Percentiles rank a stretch among this genome's conserved stretches.
Evolutionary conservation across 1,284 basidiomycete genomes (phyloP).

Genomic region (Tilletia indica): DNA sequence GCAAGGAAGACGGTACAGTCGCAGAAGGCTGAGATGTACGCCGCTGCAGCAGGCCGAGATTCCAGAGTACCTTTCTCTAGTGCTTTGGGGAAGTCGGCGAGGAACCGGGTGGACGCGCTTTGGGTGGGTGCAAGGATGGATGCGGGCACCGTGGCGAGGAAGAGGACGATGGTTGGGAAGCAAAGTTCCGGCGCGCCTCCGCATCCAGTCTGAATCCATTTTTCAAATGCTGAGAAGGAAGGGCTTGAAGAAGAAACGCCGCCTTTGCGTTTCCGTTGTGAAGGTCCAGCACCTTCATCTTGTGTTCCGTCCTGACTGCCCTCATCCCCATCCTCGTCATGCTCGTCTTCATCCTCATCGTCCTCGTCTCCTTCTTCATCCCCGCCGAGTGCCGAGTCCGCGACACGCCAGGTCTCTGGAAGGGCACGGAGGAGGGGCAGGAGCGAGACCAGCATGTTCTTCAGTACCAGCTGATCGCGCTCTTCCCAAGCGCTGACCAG

Average conservation of each 20-base stretch:
- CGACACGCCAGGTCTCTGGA: conserved; percentile 52
- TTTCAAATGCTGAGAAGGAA: conserved; percentile 61
- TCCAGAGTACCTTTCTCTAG: conserved; percentile 67
- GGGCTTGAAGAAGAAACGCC: background rate
- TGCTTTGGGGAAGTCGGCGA: conserved; percentile 74
- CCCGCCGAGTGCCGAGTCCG: conserved; percentile 31
- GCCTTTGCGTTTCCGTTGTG: background rate
- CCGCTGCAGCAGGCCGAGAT: conserved; percentile 52
- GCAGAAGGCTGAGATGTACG: conserved; percentile 69
- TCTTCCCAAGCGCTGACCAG: conserved; percentile 48
- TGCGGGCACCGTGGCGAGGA: conserved; percentile 74
- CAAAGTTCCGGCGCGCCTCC: conserved; percentile 71
- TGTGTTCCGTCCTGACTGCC: conserved; percentile 23
- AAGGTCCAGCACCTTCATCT: background rate
- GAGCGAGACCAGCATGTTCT: conserved; percentile 38
- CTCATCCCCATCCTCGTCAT: conserved; percentile 25
- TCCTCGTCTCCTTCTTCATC: conserved; percentile 22
- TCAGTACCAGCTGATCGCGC: conserved; percentile 40
- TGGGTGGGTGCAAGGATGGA: conserved; percentile 57
- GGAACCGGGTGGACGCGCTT: conserved; percentile 60
- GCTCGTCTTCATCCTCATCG: conserved; percentile 23
- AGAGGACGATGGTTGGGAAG: conserved; percentile 73
- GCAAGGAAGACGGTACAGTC: conserved; percentile 69
- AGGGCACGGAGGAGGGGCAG: conserved; percentile 39
- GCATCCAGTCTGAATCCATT: conserved; percentile 73